Percentiles rank a stretch among this genome's conserved stretches.
Evolutionary conservation across 805 yeast species (phyloP).

Genomic region (Starmerella ratchasimensis): DNA sequence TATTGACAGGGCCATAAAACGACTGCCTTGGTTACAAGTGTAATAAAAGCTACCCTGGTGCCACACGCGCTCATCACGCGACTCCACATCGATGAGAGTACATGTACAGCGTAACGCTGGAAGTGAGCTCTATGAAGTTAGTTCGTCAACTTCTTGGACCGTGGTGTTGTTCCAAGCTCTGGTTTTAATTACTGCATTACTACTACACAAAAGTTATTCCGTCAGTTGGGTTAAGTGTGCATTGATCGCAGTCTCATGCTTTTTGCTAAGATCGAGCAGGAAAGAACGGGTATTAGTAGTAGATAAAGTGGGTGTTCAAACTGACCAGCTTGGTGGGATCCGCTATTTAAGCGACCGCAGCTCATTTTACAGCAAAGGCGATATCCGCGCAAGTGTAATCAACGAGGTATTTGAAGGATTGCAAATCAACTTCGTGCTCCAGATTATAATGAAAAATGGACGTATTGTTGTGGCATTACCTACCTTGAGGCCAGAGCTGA

Average conservation of each 20-base stretch:
- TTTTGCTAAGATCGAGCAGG: not conserved
- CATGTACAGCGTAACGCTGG: not conserved
- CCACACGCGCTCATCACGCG: too few relatives aligned
- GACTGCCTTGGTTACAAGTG: too few relatives aligned
- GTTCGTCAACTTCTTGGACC: not conserved
- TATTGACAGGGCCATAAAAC: too few relatives aligned
- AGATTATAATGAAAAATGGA: constrained; percentile 3
- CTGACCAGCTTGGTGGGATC: constrained; percentile 7
- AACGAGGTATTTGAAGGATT: constrained; percentile 19
- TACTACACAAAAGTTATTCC: not conserved
- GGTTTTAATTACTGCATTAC: not conserved
- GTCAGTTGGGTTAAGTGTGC: not conserved
- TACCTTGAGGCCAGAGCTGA: constrained; percentile 10
- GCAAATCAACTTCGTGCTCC: constrained; percentile 14
- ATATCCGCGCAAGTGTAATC: constrained; percentile 9
- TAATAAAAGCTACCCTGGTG: too few relatives aligned
- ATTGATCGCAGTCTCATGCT: not conserved
- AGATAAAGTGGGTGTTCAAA: constrained; percentile 14
- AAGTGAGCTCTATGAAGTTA: not conserved
- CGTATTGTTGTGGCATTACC: constrained; percentile 10
- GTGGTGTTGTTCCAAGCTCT: not conserved
- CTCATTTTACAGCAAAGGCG: constrained; percentile 8
- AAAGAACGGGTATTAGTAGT: constrained; percentile 11
- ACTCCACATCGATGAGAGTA: not conserved
- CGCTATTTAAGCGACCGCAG: constrained; percentile 5